These are phyloP conservation scores for Auricularia sp. DNA, from an alignment of 768 basidiomycete species.

Conservation along the genomic window DNA sequence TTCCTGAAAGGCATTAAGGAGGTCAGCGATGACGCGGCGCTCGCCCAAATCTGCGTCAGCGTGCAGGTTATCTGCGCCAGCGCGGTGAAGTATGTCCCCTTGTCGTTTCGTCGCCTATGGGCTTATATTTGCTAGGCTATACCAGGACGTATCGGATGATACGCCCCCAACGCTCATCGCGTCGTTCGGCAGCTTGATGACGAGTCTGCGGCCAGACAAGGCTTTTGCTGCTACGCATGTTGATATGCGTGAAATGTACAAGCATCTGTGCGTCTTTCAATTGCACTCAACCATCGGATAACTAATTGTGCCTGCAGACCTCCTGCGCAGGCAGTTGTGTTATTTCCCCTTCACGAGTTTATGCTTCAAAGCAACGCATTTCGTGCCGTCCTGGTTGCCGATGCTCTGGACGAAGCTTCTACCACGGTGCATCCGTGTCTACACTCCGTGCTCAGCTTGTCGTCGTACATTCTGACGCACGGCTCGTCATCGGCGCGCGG, in stretches of 20 bases:
- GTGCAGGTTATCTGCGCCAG: slow-evolving; percentile 39
- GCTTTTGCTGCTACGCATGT: slow-evolving; percentile 36
- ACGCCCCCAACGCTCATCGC: slow-evolving; percentile 37
- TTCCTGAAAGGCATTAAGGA: slow-evolving; percentile 46
- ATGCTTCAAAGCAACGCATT: slow-evolving; percentile 41
- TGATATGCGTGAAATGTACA: slow-evolving; percentile 46
- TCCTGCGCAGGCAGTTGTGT: slow-evolving; percentile 36
- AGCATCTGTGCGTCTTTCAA: slow-evolving; percentile 33
- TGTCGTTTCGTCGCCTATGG: neutral
- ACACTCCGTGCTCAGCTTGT: slow-evolving; percentile 42
- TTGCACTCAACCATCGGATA: slow-evolving; percentile 1
- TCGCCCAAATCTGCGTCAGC: slow-evolving; percentile 50
- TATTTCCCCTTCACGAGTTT: slow-evolving; percentile 56
- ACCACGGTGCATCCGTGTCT: slow-evolving; percentile 27
- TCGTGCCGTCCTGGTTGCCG: slow-evolving; percentile 30
- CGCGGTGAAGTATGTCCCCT: slow-evolving; percentile 37
- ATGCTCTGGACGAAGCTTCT: slow-evolving; percentile 14
- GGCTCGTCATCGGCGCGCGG: slow-evolving; percentile 51
- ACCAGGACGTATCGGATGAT: slow-evolving; percentile 47
- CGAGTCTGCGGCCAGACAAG: slow-evolving; percentile 44
- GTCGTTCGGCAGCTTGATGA: slow-evolving; percentile 42
- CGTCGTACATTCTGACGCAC: slow-evolving; percentile 58
- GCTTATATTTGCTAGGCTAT: slow-evolving; percentile 31
- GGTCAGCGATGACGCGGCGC: slow-evolving; percentile 37
- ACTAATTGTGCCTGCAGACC: neutral